Base-by-base conservation (phyloP, 2,329 filamentous ascomycete species). In the Paracoccidioides lutzii region DNA sequence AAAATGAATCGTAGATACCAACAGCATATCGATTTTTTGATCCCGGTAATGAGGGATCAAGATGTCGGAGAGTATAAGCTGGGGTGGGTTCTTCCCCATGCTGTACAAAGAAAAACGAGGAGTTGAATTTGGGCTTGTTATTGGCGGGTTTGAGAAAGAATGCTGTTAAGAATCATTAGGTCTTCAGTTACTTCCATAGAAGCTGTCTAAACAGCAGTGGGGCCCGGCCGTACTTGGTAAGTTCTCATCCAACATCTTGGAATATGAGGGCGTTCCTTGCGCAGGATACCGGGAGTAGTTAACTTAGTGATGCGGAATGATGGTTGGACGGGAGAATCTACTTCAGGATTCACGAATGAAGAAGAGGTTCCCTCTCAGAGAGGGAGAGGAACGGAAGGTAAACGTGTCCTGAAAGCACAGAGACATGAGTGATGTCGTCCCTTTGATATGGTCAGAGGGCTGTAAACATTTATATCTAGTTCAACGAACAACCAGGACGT, bases 221-320 rank as follows among this genome's bases (percentile, higher is more conserved):
- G 50, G 22, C 22, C 22, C 22, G 48, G 62, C 65, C 62, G 4
- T 65, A 80, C 78, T 89, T 55, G 90, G 90, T n/a, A 96, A 81
- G 71, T 90, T 95, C 70, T 94, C 88, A 82, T 95, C 90, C 65
- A 95, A 80, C 90, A 95, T 95, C 15, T 63, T 69, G 58, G 28
- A 44, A 4, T 4, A 9, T 3, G 28, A 3, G 38, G n/a, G 9
- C 12, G 9, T n/a, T 7, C 22, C 44, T n/a, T 5, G 30, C 10
- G 3, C 14, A 14, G n/a, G 45, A 14, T 10, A n/a, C 32, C 28
- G 32, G 28, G 49, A 42, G 32, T 22, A 30, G 32, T 15, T 8
- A 50, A 22, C 43, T 2, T 3, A 30, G 43, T 22, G n/a, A 3
- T 15, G 15, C 14, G 37, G 35, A 50, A 40, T 12, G 10, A 15